Base-by-base conservation (phyloP, 2,329 filamentous ascomycete species). In the Alternaria burnsii region DNA sequence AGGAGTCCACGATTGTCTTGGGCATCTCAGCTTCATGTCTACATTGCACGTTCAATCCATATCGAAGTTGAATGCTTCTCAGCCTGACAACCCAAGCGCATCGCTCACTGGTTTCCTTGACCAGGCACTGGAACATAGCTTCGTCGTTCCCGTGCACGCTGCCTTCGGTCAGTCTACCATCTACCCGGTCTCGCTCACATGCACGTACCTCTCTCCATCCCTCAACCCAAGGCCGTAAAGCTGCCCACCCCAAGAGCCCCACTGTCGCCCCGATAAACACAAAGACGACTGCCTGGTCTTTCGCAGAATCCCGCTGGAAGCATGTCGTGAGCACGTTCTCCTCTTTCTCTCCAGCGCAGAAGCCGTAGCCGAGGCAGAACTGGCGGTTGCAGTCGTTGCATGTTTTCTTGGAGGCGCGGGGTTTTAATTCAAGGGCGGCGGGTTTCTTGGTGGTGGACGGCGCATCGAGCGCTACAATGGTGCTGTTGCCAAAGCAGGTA, bases 351-450 rank as follows among this genome's bases (percentile, higher is more conserved):
- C 81, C 83, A 64, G 88, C 85, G 71, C 88, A 90, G 53, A 87
- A 79, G 53, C 87, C 83, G 67, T 89, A 89, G 56, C 84, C 82
- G 41, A 89, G 77, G 71, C 88, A 91, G 77, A 89, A 90, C 67
- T 87, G 85, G 62, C 88, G 86, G 69, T 87, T 91, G 76, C 88
- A 91, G 73, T 90, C 88, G 57, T 84, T 87, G 75, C 88, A 91
- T 24, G 83, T 88, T 52, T 78, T 84, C 73, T 71, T 76, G 24
- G 68, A 67, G 22, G 77, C 75, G 46, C 75, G 74, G n/a, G 70
- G 66, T 30, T 66, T 63, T 18, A 48, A 30, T 16, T 59, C 50
- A 20, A 76, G 65, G 18, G 42, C 38, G 6, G 63, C 20, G 5
- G 74, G 69, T 38, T 75, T 74, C 38, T 72, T 67, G 18, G 68